Evolutionary conservation across 1,284 basidiomycete species (phyloP), one percentile per base, ranked within the genome.

Genomic region (Fomes fomentarius): DNA sequence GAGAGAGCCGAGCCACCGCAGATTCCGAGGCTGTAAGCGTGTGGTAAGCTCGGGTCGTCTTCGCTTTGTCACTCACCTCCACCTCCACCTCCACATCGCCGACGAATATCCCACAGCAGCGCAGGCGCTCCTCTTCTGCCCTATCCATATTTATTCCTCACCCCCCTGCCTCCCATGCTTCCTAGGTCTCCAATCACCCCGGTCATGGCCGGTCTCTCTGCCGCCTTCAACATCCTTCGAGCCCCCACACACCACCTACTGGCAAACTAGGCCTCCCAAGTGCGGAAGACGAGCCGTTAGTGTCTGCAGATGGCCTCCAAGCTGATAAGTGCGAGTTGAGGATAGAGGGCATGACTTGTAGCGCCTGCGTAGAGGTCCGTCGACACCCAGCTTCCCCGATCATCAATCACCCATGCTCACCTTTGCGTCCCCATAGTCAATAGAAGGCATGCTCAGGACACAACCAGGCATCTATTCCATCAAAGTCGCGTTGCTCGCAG

Each of bases 401-500:
- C 19, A 11, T 28, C 0, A 14, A 49, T 12, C 2, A n/a, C 26
- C 11, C 11, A 2, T 26, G 24, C 26, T 17, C 22, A 11, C 34
- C 15, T 17, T 17, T 52, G 31, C 47, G 22, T 35, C 10, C 2
- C 6, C 11, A 1, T 50, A 93, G 91, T 87, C 93, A n/a, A 98
- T 99, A 62, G 97, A 99, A 71, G 83, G 86, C 21, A 92, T 93
- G 77, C 81, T 99, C n/a, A 78, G 87, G 57, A 77, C 78, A 11
- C 92, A 96, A 70, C 74, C 84, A 19, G 97, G 97, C 21, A 96
- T 99, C 52, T 72, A 86, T 54, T 91, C 87, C 7, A 77, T 98
- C 55, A 93, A 94, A 67, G 95, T 99, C 21, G 96, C 96, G 14
- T 79, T 99, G 17, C 82, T 99, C 24, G 92, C 97, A 10, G 96